Conservation (phyloP, 305 asterid species). For the Fraxinus sp. region DNA sequence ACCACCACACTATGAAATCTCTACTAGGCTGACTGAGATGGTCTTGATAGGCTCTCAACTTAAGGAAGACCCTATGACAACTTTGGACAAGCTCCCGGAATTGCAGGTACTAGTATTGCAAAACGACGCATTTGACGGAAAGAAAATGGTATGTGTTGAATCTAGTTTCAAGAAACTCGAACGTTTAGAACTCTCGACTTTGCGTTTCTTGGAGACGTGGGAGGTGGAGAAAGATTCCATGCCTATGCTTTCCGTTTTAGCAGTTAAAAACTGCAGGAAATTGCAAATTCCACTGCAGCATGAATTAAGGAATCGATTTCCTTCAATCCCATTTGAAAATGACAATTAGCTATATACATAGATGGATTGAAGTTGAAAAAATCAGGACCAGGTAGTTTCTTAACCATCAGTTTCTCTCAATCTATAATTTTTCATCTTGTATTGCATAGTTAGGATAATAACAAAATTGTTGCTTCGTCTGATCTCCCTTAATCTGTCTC, state of each 20-base stretch:
- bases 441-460: not conserved
- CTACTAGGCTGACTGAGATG: not conserved
- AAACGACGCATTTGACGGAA: not conserved
- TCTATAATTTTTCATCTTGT: not conserved
- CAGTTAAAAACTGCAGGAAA: not conserved
- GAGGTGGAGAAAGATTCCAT: not conserved
- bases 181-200: not conserved
- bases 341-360: not conserved
- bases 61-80: slow-evolving; percentile 14
- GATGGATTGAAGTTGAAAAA: not conserved
- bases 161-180: not conserved
- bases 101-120: not conserved
- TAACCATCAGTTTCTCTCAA: not conserved
- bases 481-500: no score
- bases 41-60: slow-evolving; percentile 14
- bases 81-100: slow-evolving; percentile 13
- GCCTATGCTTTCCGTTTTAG: not conserved
- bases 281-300: not conserved
- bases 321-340: not conserved
- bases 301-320: not conserved
- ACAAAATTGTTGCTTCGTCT: not conserved
- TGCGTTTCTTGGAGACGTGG: not conserved
- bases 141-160: not conserved
- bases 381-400: not conserved
- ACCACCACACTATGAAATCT: not conserved